Base-by-base conservation (phyloP, 805 yeast genomes). In the Yarrowia divulgata region DNA sequence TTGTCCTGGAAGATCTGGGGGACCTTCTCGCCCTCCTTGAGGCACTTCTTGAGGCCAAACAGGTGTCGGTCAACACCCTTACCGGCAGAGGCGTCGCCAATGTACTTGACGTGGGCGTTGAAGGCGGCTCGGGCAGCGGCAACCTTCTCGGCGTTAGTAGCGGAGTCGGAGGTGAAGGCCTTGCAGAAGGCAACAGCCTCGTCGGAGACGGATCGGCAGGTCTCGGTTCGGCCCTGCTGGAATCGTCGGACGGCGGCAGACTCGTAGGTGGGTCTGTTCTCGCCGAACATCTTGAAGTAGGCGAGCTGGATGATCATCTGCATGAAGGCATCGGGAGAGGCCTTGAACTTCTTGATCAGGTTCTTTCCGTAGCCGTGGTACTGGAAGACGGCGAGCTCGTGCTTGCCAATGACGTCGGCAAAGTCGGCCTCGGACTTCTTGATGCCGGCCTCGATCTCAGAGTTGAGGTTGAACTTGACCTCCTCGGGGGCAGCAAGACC, bases 281-380 rank as follows among this genome's bases (percentile, higher is more conserved):
- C 85, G 29, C 97, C 97, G 49, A 91, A 84, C 80, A 88, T 83
- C 80, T 92, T 93, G 83, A 82, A 94, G 79, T 92, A 90, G 19
- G 97, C 97, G 72, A 95, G 84, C 83, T 94, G 99, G 76, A 94
- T 86, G 74, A 93, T 77, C 88, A 93, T 89, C 80, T 94, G 99
- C 67, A 91, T 86, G 77, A 85, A 94, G 0, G 97, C 97, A 79
- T 94, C 99, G 35, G 99, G 99, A 0, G 97, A 91, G 63, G 85
- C 83, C 80, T 91, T 92, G 81, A 90, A 89, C 75, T 86, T 83
- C 80, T 94, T 94, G 79, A 95, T 93, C 75, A 86, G 85, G 75
- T 85, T 84, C 81, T 94, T 95, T 73, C 98, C 99, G 76, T 89
- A 87, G 68, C 93, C 93, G 77, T 86, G 85, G 81, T 88, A 91